These are phyloP conservation scores for Chalciporus pseudorubinellus DNA, from an alignment of 768 basidiomycete genomes.

Conservation along the genomic window DNA sequence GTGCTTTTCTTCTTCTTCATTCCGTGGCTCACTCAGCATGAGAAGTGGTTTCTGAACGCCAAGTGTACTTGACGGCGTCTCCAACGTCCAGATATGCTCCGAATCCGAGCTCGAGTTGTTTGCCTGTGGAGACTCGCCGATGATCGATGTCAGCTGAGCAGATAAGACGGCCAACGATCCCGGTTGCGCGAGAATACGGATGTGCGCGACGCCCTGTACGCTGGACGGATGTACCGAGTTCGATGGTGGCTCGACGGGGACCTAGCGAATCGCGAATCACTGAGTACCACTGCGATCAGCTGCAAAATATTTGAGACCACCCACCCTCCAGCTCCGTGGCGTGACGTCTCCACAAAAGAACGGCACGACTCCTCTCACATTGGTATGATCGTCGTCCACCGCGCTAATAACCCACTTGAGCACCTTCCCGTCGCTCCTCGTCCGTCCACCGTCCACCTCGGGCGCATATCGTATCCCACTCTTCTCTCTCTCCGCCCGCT, in stretches of 20 bases:
- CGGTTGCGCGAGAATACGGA: constrained; percentile 41
- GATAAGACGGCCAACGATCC: constrained; percentile 31
- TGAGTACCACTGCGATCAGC: not conserved
- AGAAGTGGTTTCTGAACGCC: constrained; percentile 26
- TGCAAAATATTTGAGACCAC: constrained; percentile 14
- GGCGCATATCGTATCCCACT: constrained; percentile 40
- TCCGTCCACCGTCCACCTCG: constrained; percentile 55
- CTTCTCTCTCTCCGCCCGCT: constrained; percentile 40
- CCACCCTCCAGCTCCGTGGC: constrained; percentile 54
- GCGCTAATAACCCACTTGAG: constrained; percentile 59
- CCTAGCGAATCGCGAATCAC: constrained; percentile 34
- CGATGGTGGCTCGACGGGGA: constrained; percentile 45
- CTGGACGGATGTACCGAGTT: constrained; percentile 51
- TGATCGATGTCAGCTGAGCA: constrained; percentile 45
- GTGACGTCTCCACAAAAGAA: constrained; percentile 79
- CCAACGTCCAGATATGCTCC: constrained; percentile 43
- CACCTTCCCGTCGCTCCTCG: constrained; percentile 50
- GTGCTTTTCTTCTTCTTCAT: constrained; percentile 36
- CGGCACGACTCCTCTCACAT: constrained; percentile 42
- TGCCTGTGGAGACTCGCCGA: constrained; percentile 40
- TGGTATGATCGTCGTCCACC: constrained; percentile 23
- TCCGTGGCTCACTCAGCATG: constrained; percentile 35
- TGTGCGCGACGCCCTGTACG: constrained; percentile 47
- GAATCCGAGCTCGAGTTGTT: constrained; percentile 21
- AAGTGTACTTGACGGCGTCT: constrained; percentile 27